A percentile compares a stretch with the other conserved stretches of the same genome.
These are phyloP conservation scores for Rubia balearica DNA, from an alignment of 305 asterid genomes.

Conservation along the genomic window DNA sequence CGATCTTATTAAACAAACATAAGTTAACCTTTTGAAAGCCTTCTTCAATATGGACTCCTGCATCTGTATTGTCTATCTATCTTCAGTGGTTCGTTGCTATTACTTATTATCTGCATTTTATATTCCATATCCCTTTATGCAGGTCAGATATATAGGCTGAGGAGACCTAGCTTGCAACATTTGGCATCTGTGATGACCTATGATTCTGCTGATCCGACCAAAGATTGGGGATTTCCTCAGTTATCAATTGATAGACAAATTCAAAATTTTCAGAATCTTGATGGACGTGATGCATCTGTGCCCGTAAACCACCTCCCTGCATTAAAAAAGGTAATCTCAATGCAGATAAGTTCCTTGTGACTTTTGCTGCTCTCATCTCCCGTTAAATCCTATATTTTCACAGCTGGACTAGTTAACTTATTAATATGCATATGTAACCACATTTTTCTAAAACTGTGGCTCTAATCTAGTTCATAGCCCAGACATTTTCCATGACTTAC, in stretches of 20 bases:
- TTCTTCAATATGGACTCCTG: neutral
- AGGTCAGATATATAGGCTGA: constrained; percentile 77
- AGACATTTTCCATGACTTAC: neutral
- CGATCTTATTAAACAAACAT: neutral
- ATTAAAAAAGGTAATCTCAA: constrained; percentile 10
- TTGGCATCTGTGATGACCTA: constrained; percentile 49
- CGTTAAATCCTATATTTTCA: neutral
- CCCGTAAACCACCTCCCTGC: constrained; percentile 9
- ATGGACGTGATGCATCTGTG: constrained; percentile 22
- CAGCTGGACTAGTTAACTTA: neutral
- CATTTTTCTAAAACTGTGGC: neutral
- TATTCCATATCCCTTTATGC: constrained; percentile 21
- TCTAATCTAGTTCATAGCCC: neutral
- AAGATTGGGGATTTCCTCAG: constrained; percentile 73
- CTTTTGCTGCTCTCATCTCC: neutral
- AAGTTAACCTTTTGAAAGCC: neutral
- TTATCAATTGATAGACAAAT: constrained; percentile 33
- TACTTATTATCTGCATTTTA: neutral
- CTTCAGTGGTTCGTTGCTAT: neutral
- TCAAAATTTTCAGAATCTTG: constrained; percentile 25
- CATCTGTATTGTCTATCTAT: neutral
- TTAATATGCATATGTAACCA: neutral
- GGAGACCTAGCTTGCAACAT: constrained; percentile 66
- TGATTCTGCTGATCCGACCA: constrained; percentile 80
- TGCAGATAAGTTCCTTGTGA: neutral